Evolutionary conservation across 2,329 filamentous ascomycete genomes (phyloP).

Genomic region (Aquanectria penicillioides): DNA sequence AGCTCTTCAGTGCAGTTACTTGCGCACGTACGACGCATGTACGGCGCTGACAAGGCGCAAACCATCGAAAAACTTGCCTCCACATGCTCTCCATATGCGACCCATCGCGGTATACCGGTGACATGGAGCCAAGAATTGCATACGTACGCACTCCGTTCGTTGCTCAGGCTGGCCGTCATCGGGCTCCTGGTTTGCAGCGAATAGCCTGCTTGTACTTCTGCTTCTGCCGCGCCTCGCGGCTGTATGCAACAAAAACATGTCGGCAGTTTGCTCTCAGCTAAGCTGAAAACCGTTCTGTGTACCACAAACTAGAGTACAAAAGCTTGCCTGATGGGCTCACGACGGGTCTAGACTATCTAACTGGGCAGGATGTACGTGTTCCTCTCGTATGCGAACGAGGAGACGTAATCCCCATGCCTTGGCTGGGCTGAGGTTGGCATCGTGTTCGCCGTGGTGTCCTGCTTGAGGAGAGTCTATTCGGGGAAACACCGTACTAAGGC

Average conservation of each 20-base stretch:
- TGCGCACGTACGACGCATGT: not conserved
- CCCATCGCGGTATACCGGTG: not conserved
- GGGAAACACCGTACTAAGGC: too few species aligned
- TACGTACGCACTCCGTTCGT: slow-evolving; percentile 6
- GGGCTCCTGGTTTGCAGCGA: not conserved
- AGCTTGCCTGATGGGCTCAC: not conserved
- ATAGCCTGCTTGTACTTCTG: too few species aligned
- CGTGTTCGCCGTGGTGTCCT: slow-evolving; percentile 18
- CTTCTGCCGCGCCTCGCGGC: too few species aligned
- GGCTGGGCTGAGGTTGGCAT: not conserved
- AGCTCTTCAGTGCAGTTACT: not conserved
- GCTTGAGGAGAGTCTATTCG: slow-evolving; percentile 5
- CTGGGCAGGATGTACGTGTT: slow-evolving; percentile 7
- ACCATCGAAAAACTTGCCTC: slow-evolving; percentile 6
- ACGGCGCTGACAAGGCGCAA: not conserved
- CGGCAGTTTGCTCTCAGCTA: not conserved
- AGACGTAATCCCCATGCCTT: slow-evolving; percentile 8
- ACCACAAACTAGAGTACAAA: not conserved
- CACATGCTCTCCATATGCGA: not conserved
- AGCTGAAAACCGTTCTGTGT: not conserved
- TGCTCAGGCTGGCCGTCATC: not conserved
- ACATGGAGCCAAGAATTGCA: not conserved
- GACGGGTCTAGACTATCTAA: not conserved
- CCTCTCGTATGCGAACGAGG: not conserved
- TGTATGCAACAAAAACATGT: slow-evolving; percentile 1